Evolutionary conservation across 495 filamentous ascomycete species (phyloP).

Genomic region (Aeminium ludgeri): DNA sequence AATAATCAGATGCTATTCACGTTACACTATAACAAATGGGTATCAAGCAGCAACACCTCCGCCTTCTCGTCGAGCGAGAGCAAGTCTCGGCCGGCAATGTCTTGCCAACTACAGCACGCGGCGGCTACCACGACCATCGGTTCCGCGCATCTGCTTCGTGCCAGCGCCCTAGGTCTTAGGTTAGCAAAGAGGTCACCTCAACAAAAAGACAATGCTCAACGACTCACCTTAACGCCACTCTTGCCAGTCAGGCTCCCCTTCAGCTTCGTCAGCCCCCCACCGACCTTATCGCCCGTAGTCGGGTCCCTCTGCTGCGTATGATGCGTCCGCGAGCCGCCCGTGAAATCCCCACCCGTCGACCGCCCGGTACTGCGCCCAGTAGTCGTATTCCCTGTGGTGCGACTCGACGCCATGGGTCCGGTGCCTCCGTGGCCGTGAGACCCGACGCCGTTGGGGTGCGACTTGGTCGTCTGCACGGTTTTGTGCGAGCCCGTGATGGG

Average conservation of each 20-base stretch:
- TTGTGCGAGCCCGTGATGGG: constrained; percentile 24
- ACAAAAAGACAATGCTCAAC: background rate
- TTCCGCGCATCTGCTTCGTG: constrained; percentile 53
- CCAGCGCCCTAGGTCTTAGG: constrained; percentile 41
- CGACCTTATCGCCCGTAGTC: constrained; percentile 50
- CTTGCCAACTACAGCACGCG: background rate
- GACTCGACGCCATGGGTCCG: constrained; percentile 6
- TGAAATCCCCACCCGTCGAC: too few relatives aligned
- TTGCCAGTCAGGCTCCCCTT: constrained; percentile 44
- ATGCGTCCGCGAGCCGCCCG: background rate
- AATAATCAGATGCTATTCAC: too few relatives aligned
- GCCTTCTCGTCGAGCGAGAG: too few relatives aligned
- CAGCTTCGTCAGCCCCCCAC: constrained; percentile 48
- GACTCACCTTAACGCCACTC: constrained; percentile 44
- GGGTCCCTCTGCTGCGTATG: constrained; percentile 42
- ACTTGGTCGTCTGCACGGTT: constrained; percentile 25
- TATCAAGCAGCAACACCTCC: background rate
- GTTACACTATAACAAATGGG: too few relatives aligned
- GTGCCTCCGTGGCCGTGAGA: constrained; percentile 9
- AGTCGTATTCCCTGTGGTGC: constrained; percentile 5
- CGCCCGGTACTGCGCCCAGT: background rate
- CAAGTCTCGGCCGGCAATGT: too few relatives aligned
- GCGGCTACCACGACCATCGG: constrained; percentile 40
- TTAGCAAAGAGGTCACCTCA: constrained; percentile 5
- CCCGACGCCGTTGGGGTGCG: constrained; percentile 9